Percentiles rank a stretch among this genome's conserved stretches.
Evolutionary conservation across 768 basidiomycete species (phyloP).

Genomic region (Rhodotorula paludigena): DNA sequence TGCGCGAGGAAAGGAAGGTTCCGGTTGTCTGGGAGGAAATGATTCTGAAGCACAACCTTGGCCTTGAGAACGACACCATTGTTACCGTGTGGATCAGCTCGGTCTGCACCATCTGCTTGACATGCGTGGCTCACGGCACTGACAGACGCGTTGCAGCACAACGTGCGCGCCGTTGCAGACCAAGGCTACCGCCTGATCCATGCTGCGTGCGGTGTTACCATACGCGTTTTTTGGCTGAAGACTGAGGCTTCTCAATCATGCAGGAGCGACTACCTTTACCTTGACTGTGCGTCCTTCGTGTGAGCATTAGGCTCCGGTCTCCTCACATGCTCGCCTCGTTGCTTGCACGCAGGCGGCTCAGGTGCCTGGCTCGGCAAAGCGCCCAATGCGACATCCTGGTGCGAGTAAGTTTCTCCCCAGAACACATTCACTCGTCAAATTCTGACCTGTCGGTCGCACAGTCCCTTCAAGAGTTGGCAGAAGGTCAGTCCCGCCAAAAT

Average conservation of each 20-base stretch:
- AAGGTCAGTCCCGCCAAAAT: neutral
- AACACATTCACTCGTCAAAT: slow-evolving; percentile 16
- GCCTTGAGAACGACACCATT: slow-evolving; percentile 55
- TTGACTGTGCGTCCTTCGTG: slow-evolving; percentile 49
- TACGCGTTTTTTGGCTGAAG: neutral
- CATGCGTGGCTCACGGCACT: neutral
- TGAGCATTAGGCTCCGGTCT: neutral
- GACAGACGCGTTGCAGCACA: slow-evolving; percentile 13
- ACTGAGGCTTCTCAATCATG: neutral
- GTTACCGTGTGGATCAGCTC: slow-evolving; percentile 53
- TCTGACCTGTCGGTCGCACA: slow-evolving; percentile 56
- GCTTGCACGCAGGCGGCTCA: neutral
- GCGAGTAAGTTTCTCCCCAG: slow-evolving; percentile 48
- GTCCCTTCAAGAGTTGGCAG: slow-evolving; percentile 73
- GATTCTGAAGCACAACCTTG: slow-evolving; percentile 58
- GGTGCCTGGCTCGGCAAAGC: neutral
- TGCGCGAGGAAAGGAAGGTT: slow-evolving; percentile 60
- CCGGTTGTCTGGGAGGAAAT: slow-evolving; percentile 84
- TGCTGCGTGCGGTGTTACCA: slow-evolving; percentile 48
- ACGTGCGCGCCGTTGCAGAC: slow-evolving; percentile 59
- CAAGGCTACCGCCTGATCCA: slow-evolving; percentile 64
- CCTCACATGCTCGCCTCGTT: neutral
- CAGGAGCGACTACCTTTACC: slow-evolving; percentile 67
- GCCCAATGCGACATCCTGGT: neutral
- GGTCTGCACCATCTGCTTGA: neutral